Base-by-base conservation (phyloP, 257 asterid species). In the Asclepias syriaca region DNA sequence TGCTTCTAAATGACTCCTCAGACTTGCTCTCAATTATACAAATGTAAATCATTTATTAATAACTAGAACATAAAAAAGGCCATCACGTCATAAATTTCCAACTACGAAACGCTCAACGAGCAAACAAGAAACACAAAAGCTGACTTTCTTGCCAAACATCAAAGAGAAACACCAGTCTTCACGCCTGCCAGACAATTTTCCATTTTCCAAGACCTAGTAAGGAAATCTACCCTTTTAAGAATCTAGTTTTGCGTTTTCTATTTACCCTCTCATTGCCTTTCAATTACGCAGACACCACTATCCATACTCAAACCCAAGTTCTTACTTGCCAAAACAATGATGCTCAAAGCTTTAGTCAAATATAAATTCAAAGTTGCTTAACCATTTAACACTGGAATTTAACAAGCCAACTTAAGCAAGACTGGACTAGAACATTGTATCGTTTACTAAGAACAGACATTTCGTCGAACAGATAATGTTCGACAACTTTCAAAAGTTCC, bases 141-240 rank as follows among this genome's bases (percentile, higher is more conserved):
- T 49, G 56, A 86, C 68, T 72, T 65, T 50, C 71, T 72, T 60
- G 53, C 39, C 80, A 1, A 82, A 71, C 60, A 58, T 55, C 70
- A 74, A 16, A 9, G 75, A 63, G 72, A 84, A 82, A 68, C 78
- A 77, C 75, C 86, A 80, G 65, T 72, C 85, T 75, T 69, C 95
- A 66, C 73, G 69, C 77, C 79, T 90, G 59, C 95, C 97, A 60
- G 39, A 51, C 87, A 70, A 82, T 29, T 91, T 92, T 74, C 69
- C 81, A 82, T 29, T 91, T 92, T 74, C 69, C 81, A 16, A 88
- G 84, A 81, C 87, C 90, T 53, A 90, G 87, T 65, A 90, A 88
- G 94, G 97, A 87, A 81, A 81, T 19, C 24, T 9, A 5, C 24
- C 58, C 21, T 19, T 7, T 54, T 54, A 18, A 54, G 58, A 54